phyloP scores from a whole-genome alignment of 305 asterid species.

The Petunia hybrid region DNA sequence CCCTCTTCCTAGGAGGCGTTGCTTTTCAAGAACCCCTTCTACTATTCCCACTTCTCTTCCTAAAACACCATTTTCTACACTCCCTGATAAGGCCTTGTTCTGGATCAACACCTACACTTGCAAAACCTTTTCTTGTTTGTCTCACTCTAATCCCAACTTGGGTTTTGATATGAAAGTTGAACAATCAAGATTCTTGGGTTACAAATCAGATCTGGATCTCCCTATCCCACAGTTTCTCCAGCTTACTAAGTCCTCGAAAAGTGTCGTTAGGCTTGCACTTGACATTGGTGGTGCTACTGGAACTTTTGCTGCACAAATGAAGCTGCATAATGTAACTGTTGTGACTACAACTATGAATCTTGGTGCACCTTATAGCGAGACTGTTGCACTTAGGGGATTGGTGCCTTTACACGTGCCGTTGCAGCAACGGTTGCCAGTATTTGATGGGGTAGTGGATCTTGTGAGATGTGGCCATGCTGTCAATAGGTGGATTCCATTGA shows the following conservation, averaged over 20 bases:
- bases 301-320: constrained; percentile 95
- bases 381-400: constrained; percentile 84
- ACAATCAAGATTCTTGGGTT: constrained; percentile 55
- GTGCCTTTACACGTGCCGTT: constrained; percentile 85
- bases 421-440: constrained; percentile 96
- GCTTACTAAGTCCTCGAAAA: constrained; percentile 54
- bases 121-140: constrained; percentile 75
- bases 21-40: constrained; percentile 74
- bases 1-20: constrained; percentile 97
- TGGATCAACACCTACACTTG: constrained; percentile 60
- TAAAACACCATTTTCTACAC: constrained; percentile 63
- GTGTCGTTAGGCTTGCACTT: constrained; percentile 65
- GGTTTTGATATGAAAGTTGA: constrained; percentile 84
- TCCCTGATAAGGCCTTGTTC: constrained; percentile 68
- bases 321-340: constrained; percentile 77
- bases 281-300: constrained; percentile 96
- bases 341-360: constrained; percentile 88
- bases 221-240: constrained; percentile 78
- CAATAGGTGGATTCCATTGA: constrained; percentile 92
- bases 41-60: constrained; percentile 55
- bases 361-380: constrained; percentile 89
- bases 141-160: constrained; percentile 59
- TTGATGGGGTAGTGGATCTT: constrained; percentile 89
- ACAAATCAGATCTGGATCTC: constrained; percentile 85
- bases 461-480: constrained; percentile 94